These are phyloP conservation scores for Daldinia vernicosa DNA, from an alignment of 495 filamentous ascomycete genomes.

Conservation along the genomic window DNA sequence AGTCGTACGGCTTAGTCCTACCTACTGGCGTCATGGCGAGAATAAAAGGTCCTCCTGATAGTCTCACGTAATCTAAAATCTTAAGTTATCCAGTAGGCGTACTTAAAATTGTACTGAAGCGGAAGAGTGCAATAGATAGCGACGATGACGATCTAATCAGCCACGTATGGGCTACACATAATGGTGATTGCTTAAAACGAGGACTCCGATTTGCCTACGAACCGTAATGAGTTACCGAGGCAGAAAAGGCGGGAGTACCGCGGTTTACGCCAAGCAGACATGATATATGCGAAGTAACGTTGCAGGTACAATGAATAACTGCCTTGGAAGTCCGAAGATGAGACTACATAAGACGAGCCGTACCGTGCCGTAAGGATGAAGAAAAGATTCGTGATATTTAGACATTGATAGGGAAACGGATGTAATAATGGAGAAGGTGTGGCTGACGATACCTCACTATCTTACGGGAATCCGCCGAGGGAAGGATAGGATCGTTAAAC, in stretches of 20 bases:
- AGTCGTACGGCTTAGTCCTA: background rate
- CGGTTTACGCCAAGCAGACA: background rate
- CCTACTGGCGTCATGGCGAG: background rate
- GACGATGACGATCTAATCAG: background rate
- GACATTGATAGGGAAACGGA: background rate
- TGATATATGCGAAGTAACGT: background rate
- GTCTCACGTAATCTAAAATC: background rate
- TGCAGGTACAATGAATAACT: background rate
- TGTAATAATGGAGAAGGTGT: background rate
- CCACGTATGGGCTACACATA: background rate
- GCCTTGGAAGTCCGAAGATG: too few species aligned
- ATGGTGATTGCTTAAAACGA: background rate
- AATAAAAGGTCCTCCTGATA: background rate
- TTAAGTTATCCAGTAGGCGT: background rate
- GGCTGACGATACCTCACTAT: background rate
- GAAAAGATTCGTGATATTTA: background rate
- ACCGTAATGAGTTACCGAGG: background rate
- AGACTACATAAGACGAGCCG: too few species aligned
- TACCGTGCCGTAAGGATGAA: background rate
- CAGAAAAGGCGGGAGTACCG: background rate
- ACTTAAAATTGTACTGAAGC: too few species aligned
- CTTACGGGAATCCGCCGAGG: background rate
- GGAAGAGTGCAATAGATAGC: background rate
- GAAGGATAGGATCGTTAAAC: background rate
- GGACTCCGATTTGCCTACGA: background rate